These are phyloP conservation scores for Ogataea angusta DNA, from an alignment of 805 yeast genomes.

Conservation along the genomic window DNA sequence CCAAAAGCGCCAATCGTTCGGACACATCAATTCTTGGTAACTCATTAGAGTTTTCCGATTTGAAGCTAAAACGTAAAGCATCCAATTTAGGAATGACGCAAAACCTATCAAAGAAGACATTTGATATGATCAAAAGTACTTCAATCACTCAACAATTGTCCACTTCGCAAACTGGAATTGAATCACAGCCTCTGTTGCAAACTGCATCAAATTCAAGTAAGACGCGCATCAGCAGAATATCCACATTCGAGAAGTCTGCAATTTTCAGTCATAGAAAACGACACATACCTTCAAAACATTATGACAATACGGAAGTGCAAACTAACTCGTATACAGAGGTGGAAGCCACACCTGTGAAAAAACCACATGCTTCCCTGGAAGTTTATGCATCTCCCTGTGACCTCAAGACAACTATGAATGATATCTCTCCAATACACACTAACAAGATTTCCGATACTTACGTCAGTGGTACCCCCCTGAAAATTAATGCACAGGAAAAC, in stretches of 20 bases:
- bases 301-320: too few relatives aligned
- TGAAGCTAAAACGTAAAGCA: constrained; percentile 23
- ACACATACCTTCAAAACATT: background rate
- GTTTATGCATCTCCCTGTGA: constrained; percentile 1
- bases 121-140: constrained; percentile 30
- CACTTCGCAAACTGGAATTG: background rate
- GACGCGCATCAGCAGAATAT: too few relatives aligned
- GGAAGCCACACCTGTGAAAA: constrained; percentile 30
- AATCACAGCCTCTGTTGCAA: too few relatives aligned
- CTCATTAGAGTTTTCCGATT: constrained; percentile 13
- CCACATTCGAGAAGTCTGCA: background rate
- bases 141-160: constrained; percentile 17
- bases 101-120: constrained; percentile 30
- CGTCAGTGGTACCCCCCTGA: too few relatives aligned
- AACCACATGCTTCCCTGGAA: background rate
- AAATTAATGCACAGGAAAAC: too few relatives aligned
- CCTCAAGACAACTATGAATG: constrained; percentile 2
- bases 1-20: too few relatives aligned
- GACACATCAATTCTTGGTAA: too few relatives aligned
- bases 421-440: too few relatives aligned
- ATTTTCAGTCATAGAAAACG: constrained; percentile 1
- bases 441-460: too few relatives aligned
- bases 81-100: constrained; percentile 21
- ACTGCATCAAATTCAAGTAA: too few relatives aligned
- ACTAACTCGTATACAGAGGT: constrained; percentile 22